Evolutionary conservation across 2,329 filamentous ascomycete genomes (phyloP), one percentile per base, ranked within the genome.

Genomic region (Albophoma yamanashiensis): DNA sequence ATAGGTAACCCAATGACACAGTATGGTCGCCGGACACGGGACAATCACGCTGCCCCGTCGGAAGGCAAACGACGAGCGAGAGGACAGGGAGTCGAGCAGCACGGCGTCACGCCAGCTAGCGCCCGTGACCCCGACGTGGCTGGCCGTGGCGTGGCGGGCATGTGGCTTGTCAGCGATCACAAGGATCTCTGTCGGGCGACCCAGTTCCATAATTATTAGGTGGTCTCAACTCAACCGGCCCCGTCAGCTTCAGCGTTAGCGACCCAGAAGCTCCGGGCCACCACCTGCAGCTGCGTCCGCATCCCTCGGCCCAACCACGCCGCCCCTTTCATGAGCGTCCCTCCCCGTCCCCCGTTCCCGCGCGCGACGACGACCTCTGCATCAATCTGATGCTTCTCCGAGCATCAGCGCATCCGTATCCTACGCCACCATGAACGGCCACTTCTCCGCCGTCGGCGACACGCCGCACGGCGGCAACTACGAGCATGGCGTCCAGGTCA

Each of bases 401-500:
- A 56, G 17, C 59, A 47, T 36, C 57, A 50, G 36, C 57, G 57
- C 61, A 58, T 52, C 55, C 45, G 36, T 25, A 58, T 25, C 55
- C 58, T 50, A 61, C 67, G 65, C 72, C 61, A 74, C 63, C 65
- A 87, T 91, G 85, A 95, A 94, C 76, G 87, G 88, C 73, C 89
- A 93, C 74, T 92, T 93, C 75, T 87, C 89, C 67, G 80, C 84
- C 59, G 85, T 89, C 72, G 88, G 88, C 78, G 81, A 86, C 62
- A 79, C 81, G 76, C 81, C 84, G 69, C 77, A 79, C 64, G 80
- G 82, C 66, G 80, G 84, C 71, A 81, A 86, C 65, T 97, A 93
- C 74, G 89, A 92, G 71, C 89, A 96, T 83, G 94, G 94, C 71
- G 90, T 97, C 70, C 94, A 99, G 77, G 92, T 99, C 68, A 91